phyloP scores from a whole-genome alignment of 257 asterid genomes.

The Solanum okadae region DNA sequence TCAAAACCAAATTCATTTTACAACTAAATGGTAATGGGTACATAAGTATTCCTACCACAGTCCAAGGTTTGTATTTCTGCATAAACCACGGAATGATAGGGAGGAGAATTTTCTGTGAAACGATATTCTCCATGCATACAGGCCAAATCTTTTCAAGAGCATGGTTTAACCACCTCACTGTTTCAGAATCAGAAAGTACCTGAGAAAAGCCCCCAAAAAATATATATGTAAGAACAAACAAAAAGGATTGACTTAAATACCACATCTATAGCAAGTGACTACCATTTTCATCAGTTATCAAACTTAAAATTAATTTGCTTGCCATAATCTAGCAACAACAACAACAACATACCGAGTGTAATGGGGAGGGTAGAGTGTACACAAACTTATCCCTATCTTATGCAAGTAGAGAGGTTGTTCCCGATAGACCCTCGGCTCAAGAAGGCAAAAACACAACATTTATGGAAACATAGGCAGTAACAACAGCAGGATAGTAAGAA shows the following conservation, averaged over 20 bases:
- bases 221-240: fast-evolving
- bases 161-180: constrained; percentile 89
- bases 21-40: constrained; percentile 6
- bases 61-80: constrained; percentile 97
- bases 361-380: background rate
- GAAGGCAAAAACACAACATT: background rate
- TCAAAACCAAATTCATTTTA: background rate
- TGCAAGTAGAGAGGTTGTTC: background rate
- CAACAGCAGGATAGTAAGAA: background rate
- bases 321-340: background rate
- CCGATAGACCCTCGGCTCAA: background rate
- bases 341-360: background rate
- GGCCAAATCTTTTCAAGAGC: constrained; percentile 90
- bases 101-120: constrained; percentile 86
- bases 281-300: background rate
- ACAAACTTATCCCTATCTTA: background rate
- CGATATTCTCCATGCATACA: constrained; percentile 79
- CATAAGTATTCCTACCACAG: constrained; percentile 43
- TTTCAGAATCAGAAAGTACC: constrained; percentile 91
- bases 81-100: constrained; percentile 96
- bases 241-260: background rate
- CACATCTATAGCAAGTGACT: background rate
- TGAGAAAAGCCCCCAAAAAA: constrained; percentile 12
- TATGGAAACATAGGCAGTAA: background rate
- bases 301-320: background rate